A percentile compares a stretch with the other conserved stretches of the same genome.
phyloP scores from a whole-genome alignment of 805 yeast species.

The Kuraishia floccosa region DNA sequence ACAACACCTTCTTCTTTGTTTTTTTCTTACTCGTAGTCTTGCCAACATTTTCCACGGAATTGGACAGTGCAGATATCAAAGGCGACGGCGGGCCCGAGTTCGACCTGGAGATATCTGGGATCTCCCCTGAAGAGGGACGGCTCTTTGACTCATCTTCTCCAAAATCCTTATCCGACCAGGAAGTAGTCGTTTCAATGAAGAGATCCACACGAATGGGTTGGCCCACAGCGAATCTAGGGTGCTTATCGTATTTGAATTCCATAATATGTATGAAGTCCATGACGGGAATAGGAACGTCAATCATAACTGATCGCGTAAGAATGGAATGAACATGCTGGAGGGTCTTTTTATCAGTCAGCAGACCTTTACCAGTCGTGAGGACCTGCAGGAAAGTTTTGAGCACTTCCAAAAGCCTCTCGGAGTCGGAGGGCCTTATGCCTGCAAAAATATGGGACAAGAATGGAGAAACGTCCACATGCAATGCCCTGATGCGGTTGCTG shows the following conservation, averaged over 20 bases:
- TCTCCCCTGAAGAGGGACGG: too few species aligned
- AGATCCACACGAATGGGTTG: conserved; percentile 42
- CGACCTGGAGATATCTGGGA: too few species aligned
- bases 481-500: conserved; percentile 2
- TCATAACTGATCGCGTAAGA: conserved; percentile 11
- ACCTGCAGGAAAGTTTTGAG: conserved; percentile 7
- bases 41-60: conserved; percentile 1
- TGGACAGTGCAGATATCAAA: neutral
- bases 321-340: too few species aligned
- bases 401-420: conserved; percentile 4
- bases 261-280: conserved; percentile 50
- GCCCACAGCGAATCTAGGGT: conserved; percentile 45
- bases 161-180: conserved; percentile 23
- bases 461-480: neutral
- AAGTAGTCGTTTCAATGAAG: conserved; percentile 27
- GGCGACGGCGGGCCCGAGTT: too few species aligned
- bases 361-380: conserved; percentile 1
- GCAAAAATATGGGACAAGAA: neutral
- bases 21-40: conserved; percentile 10
- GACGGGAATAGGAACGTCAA: conserved; percentile 53
- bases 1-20: conserved; percentile 17
- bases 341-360: conserved; percentile 4
- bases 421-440: conserved; percentile 7
- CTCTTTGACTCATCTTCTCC: too few species aligned
- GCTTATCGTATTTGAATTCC: conserved; percentile 27